phyloP scores from a whole-genome alignment of 331 rosid genomes.

The Telfairia occidentalis region DNA sequence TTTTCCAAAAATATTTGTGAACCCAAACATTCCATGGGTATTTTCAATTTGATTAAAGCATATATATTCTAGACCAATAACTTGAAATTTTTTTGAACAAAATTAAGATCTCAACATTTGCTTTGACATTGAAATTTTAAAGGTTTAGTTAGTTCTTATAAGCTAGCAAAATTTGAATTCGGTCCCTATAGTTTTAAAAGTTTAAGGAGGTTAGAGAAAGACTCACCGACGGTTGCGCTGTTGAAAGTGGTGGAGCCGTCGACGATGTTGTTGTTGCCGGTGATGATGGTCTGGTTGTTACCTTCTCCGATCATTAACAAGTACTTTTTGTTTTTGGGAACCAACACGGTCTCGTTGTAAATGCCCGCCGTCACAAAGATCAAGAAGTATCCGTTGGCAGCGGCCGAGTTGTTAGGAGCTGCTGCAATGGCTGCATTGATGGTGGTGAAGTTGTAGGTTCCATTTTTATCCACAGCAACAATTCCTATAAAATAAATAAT shows the following conservation, averaged over 20 bases:
- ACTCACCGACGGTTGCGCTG: slow-evolving; percentile 2
- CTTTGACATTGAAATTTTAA: no score
- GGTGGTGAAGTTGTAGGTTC: neutral
- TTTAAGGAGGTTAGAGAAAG: neutral
- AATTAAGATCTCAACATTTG: no score
- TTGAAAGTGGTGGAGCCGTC: slow-evolving; percentile 15
- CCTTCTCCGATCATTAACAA: slow-evolving; percentile 10
- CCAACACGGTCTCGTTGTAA: neutral
- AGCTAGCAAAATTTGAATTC: no score
- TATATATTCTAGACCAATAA: no score
- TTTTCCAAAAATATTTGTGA: no score
- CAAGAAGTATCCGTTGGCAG: neutral
- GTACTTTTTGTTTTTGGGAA: neutral
- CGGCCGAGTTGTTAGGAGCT: neutral
- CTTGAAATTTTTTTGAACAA: no score
- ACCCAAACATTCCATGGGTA: no score
- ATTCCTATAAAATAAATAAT: neutral
- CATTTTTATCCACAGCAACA: slow-evolving; percentile 1
- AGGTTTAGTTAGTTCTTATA: no score
- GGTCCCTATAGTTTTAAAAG: no score
- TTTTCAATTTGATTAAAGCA: no score
- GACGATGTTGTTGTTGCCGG: neutral
- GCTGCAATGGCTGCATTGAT: neutral
- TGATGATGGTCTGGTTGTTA: slow-evolving; percentile 6
- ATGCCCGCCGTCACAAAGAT: neutral